These are phyloP conservation scores for Diospyros lotus DNA, from an alignment of 148 eudicot species.

Conservation along the genomic window DNA sequence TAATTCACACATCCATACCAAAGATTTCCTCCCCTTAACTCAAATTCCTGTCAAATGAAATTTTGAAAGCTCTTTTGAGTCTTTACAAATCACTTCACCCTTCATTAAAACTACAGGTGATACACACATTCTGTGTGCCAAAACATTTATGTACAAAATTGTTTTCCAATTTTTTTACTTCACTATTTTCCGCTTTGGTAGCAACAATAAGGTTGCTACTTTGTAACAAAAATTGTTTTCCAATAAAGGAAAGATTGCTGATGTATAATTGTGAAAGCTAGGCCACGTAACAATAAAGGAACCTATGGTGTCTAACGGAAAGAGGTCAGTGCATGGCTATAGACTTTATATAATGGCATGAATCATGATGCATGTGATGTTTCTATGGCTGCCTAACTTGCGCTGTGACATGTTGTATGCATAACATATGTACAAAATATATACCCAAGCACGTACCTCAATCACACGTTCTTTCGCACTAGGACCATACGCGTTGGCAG, in stretches of 20 bases:
- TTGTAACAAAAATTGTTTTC: neutral
- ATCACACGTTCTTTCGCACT: slow-evolving; percentile 33
- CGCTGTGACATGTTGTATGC: neutral
- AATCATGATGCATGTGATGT: too few species aligned
- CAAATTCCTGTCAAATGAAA: neutral
- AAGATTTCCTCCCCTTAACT: too few species aligned
- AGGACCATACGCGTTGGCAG: slow-evolving; percentile 31
- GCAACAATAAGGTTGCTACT: too few species aligned
- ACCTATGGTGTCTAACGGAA: too few species aligned
- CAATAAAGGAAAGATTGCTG: too few species aligned
- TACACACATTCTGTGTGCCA: too few species aligned
- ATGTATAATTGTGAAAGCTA: too few species aligned
- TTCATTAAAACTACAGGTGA: too few species aligned
- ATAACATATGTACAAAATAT: neutral
- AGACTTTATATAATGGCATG: neutral
- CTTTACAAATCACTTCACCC: neutral
- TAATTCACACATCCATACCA: neutral
- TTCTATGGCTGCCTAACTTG: neutral
- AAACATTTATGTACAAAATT: too few species aligned
- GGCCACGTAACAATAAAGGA: too few species aligned
- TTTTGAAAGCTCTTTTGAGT: neutral
- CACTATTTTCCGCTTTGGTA: too few species aligned
- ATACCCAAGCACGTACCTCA: slow-evolving; percentile 42
- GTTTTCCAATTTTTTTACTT: too few species aligned
- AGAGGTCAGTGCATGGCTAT: neutral